These are phyloP conservation scores for Pholiota adiposa DNA, from an alignment of 1,284 basidiomycete species.

Conservation along the genomic window DNA sequence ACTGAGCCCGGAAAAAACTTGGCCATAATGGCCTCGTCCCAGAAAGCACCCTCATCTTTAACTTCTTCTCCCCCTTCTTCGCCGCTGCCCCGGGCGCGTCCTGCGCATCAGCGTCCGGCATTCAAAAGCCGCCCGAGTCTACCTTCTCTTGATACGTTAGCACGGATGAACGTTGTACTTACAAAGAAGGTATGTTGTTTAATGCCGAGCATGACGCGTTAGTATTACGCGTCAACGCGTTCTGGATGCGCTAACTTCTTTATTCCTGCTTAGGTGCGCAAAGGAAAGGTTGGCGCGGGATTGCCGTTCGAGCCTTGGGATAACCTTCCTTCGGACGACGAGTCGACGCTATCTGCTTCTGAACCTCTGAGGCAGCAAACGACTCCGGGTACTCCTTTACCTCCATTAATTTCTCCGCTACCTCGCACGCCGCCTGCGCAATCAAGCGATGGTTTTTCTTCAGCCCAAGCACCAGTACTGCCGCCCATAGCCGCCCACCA, in stretches of 20 bases:
- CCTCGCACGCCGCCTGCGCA: neutral
- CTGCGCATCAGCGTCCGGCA: slow-evolving; percentile 63
- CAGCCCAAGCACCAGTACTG: slow-evolving; percentile 3
- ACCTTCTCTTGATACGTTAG: slow-evolving; percentile 64
- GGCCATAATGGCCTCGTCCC: neutral
- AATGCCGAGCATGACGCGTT: slow-evolving; percentile 6
- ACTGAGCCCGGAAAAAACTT: neutral
- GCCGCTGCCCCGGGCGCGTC: slow-evolving; percentile 31
- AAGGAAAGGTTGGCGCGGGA: slow-evolving; percentile 61
- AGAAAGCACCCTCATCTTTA: neutral
- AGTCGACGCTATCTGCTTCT: slow-evolving; percentile 7
- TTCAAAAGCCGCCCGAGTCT: slow-evolving; percentile 64
- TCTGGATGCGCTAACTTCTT: slow-evolving; percentile 1
- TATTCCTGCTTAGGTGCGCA: slow-evolving; percentile 46
- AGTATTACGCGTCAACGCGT: neutral
- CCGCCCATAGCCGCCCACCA: slow-evolving; percentile 13
- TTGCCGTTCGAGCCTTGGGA: slow-evolving; percentile 68
- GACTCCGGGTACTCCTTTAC: neutral
- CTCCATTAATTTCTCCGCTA: neutral
- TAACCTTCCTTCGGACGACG: slow-evolving; percentile 27
- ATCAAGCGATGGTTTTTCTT: neutral
- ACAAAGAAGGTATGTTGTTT: slow-evolving; percentile 55
- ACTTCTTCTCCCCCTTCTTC: slow-evolving; percentile 2
- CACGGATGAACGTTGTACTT: slow-evolving; percentile 55
- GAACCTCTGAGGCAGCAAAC: neutral